Evolutionary conservation across 768 basidiomycete species (phyloP).

Genomic region (Pulveroboletus frians): DNA sequence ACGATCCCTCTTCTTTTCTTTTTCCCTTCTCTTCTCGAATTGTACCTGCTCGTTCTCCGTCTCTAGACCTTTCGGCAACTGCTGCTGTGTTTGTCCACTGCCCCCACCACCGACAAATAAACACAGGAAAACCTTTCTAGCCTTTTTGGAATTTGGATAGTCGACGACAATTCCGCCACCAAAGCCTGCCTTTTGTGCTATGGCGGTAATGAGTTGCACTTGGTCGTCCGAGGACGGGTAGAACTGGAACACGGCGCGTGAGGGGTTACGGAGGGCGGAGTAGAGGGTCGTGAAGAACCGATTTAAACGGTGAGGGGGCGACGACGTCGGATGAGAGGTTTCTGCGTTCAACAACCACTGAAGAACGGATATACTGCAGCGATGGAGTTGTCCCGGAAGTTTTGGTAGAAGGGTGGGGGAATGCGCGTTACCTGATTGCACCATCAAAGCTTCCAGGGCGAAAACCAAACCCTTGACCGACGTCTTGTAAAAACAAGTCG

Average conservation of each 20-base stretch:
- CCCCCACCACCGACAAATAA: conserved; percentile 83
- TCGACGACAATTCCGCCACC: conserved; percentile 96
- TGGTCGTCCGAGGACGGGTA: conserved; percentile 98
- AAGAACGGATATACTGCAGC: conserved; percentile 88
- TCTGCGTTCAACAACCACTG: conserved; percentile 99
- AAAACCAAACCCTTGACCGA: conserved; percentile 97
- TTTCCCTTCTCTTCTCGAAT: conserved; percentile 77
- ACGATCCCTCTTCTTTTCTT: conserved; percentile 51
- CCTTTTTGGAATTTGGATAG: conserved; percentile 96
- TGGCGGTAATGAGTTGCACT: conserved; percentile 88
- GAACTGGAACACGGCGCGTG: conserved; percentile 86
- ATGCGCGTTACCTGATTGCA: conserved; percentile 72
- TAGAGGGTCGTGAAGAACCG: conserved; percentile 93
- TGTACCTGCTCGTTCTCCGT: conserved; percentile 59
- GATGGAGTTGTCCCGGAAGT: background rate
- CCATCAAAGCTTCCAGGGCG: conserved; percentile 97
- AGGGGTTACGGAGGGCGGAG: conserved; percentile 78
- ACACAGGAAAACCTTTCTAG: conserved; percentile 90
- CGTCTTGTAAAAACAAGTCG: conserved; percentile 94
- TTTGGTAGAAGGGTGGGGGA: background rate
- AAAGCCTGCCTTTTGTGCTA: conserved; percentile 92
- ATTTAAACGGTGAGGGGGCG: conserved; percentile 76
- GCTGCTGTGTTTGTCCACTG: conserved; percentile 49
- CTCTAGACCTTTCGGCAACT: conserved; percentile 74
- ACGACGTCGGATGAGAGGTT: conserved; percentile 82